These are phyloP conservation scores for Mrakia gelida DNA, from an alignment of 768 basidiomycete species.

Conservation along the genomic window DNA sequence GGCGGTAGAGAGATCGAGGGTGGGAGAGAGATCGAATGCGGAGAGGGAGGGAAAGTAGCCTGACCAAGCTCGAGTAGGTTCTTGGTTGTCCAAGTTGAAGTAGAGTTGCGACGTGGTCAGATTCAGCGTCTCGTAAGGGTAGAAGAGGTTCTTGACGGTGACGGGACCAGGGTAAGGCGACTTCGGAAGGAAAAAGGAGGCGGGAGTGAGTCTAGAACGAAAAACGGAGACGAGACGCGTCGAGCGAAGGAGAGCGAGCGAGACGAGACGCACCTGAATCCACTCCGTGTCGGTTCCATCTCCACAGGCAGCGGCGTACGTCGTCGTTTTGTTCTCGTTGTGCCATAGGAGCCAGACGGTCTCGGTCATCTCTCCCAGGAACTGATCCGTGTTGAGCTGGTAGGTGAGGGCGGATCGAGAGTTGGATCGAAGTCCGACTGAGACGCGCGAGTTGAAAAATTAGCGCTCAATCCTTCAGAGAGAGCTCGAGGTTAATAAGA, in stretches of 20 bases:
- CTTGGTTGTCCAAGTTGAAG: conserved; percentile 56
- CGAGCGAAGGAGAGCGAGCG: neutral
- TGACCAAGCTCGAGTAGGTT: conserved; percentile 64
- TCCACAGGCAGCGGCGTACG: conserved; percentile 62
- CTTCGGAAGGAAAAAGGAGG: neutral
- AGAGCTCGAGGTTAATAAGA: neutral
- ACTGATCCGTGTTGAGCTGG: conserved; percentile 50
- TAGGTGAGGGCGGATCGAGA: conserved; percentile 60
- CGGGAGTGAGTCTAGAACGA: neutral
- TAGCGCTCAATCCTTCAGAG: neutral
- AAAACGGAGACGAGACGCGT: neutral
- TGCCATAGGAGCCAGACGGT: conserved; percentile 59
- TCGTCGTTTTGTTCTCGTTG: conserved; percentile 71
- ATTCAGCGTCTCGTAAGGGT: conserved; percentile 69
- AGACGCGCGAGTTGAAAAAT: neutral
- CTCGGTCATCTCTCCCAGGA: conserved; percentile 12
- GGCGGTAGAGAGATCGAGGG: too few relatives aligned
- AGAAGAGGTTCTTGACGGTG: conserved; percentile 67
- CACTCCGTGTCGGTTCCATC: conserved; percentile 48
- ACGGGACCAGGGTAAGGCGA: conserved; percentile 63
- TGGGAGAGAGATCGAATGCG: too few relatives aligned
- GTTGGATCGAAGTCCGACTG: conserved; percentile 75
- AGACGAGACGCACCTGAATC: conserved; percentile 54
- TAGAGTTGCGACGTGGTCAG: conserved; percentile 58
- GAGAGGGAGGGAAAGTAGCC: neutral